A percentile compares a stretch with the other conserved stretches of the same genome.
These are phyloP conservation scores for Odontarrhena argentea DNA, from an alignment of 345 rosid genomes.

Conservation along the genomic window DNA sequence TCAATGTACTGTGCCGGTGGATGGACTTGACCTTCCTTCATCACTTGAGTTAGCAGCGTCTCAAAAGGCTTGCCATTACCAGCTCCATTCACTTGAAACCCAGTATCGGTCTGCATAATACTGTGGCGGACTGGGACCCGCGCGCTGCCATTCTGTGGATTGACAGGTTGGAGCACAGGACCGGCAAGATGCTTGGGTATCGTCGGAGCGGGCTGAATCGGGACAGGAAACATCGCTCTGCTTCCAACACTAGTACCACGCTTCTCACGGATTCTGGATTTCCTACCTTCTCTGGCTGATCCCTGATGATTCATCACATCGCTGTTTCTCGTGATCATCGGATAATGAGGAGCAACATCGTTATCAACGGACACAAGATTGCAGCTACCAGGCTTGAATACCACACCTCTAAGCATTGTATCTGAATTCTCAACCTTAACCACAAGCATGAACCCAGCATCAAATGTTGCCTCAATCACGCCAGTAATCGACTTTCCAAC, in stretches of 20 bases:
- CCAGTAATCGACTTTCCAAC: slow-evolving; percentile 79
- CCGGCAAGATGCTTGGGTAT: slow-evolving; percentile 48
- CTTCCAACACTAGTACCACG: slow-evolving; percentile 30
- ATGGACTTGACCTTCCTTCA: slow-evolving; percentile 50
- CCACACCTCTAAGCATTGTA: slow-evolving; percentile 68
- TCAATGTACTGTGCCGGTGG: slow-evolving; percentile 43
- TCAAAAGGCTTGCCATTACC: slow-evolving; percentile 52
- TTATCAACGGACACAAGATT: slow-evolving; percentile 64
- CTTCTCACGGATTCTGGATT: slow-evolving; percentile 33
- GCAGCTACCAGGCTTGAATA: slow-evolving; percentile 72
- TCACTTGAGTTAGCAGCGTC: slow-evolving; percentile 62
- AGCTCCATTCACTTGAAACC: slow-evolving; percentile 40
- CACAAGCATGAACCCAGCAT: slow-evolving; percentile 76
- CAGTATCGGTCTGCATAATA: slow-evolving; percentile 38
- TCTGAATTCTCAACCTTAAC: slow-evolving; percentile 66
- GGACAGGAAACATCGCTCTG: slow-evolving; percentile 39
- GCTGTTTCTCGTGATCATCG: slow-evolving; percentile 69
- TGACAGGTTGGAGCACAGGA: slow-evolving; percentile 55
- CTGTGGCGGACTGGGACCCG: slow-evolving; percentile 20
- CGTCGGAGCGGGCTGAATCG: slow-evolving; percentile 44
- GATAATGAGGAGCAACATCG: slow-evolving; percentile 72
- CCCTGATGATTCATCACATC: slow-evolving; percentile 45
- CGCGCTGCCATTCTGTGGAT: slow-evolving; percentile 50
- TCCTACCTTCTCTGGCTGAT: slow-evolving; percentile 41
- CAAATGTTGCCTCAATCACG: slow-evolving; percentile 69